These are phyloP conservation scores for Gnomoniopsis smithogilvyi DNA, from an alignment of 2,329 filamentous ascomycete species.

Conservation along the genomic window DNA sequence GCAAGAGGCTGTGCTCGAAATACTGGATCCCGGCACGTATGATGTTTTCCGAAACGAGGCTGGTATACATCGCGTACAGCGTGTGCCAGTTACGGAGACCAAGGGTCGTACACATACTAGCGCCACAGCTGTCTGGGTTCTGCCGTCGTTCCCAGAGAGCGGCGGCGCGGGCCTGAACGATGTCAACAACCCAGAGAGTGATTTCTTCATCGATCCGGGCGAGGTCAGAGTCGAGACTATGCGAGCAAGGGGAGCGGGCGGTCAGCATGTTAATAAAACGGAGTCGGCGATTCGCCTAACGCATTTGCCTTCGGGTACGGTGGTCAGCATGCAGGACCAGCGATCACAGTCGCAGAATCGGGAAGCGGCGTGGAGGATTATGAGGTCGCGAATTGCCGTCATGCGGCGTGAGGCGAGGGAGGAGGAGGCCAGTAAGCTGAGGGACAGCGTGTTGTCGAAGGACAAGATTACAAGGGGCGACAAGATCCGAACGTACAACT, in stretches of 20 bases:
- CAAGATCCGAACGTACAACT: constrained; percentile 93
- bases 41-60: constrained; percentile 80
- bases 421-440: constrained; percentile 69
- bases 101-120: constrained; percentile 92
- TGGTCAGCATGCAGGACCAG: constrained; percentile 89
- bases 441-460: constrained; percentile 74
- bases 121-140: constrained; percentile 86
- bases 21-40: constrained; percentile 75
- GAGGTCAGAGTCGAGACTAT: constrained; percentile 87
- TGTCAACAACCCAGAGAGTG: constrained; percentile 79
- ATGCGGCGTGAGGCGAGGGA: constrained; percentile 77
- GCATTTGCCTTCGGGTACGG: constrained; percentile 80
- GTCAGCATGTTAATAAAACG: constrained; percentile 98
- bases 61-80: constrained; percentile 92
- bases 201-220: constrained; percentile 83
- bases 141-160: constrained; percentile 73
- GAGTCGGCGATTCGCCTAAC: constrained; percentile 93
- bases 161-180: constrained; percentile 47
- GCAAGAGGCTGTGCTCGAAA: constrained; percentile 83
- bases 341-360: constrained; percentile 89
- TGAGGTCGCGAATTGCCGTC: constrained; percentile 80
- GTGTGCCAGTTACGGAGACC: constrained; percentile 85
- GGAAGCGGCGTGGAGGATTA: constrained; percentile 79
- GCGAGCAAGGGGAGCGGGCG: constrained; percentile 86
- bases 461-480: constrained; percentile 85